Evolutionary conservation across 2,329 filamentous ascomycete species (phyloP), one percentile per base, ranked within the genome.

Genomic region (Anthostomella pinea): DNA sequence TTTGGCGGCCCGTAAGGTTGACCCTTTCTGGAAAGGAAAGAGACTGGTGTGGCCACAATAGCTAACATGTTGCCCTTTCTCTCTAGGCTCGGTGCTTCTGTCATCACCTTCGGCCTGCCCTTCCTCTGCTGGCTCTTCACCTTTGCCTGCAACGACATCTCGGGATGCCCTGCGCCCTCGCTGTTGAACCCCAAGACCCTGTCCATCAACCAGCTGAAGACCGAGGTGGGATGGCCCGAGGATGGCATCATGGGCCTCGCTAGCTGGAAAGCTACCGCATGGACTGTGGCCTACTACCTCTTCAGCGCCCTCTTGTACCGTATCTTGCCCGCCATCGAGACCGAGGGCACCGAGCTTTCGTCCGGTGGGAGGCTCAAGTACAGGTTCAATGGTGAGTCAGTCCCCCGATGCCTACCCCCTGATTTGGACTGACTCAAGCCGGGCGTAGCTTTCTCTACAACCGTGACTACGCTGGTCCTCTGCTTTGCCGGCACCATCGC

Each of bases 101-200:
- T 68, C 45, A 86, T 96, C 54, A 85, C 85, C 6, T 83, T 93
- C 54, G 81, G 82, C 37, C 78, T 95, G 1, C 90, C 91, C 0
- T 43, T 90, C 28, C 73, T 89, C 48, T 78, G 87, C 53, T 94
- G 91, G 65, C 59, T 81, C 52, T 83, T 90, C 57, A 75, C 81
- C 27, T 94, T 95, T 57, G 70, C 84, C 54, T 95, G 90, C 75
- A 96, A 96, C 67, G 90, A 96, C 62, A 72, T 93, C 48, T 84
- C 87, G 7, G 91, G 91, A 39, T 96, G 91, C 59, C 91, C 90
- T 30, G 83, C 87, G 3, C 88, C 90, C 3, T 88, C 86, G 4
- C 72, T 91, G 7, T 74, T 95, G 23, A 73, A 75, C 49, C 89
- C 86, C 20, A 81, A 75, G 38, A 84, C 77, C 7, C 67, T 95